Base-by-base conservation (phyloP, 345 rosid genomes). In the Sisymbrium altissimum region DNA sequence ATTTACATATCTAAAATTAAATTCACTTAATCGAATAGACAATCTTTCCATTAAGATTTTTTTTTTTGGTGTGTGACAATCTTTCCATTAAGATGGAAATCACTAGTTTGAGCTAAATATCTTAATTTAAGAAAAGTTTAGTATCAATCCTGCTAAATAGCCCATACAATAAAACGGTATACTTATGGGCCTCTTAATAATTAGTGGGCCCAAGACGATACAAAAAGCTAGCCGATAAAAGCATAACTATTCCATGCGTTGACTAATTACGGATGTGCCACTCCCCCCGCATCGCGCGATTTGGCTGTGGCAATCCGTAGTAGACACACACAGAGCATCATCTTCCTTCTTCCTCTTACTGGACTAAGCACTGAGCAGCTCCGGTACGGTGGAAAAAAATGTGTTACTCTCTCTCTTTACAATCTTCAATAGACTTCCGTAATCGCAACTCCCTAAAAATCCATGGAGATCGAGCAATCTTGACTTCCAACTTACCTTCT, bases 391-490 rank as follows among this genome's bases (percentile, higher is more conserved):
- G 63, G 30, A 64, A 71, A 77, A 64, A 71, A 77, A 77, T 71
- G 80, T 71, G 57, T 23, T n/a, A 33, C 68, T 64, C 80, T 50
- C 72, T 77, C 35, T 65, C 77, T 41, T 15, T 57, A 23, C 68
- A 71, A 32, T 50, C 72, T 33, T 65, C 80, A 12, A 32, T 65
- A 9, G 25, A 48, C 44, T 71, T 57, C 43, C 48, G 0, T 9
- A 60, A 58, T 4, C 72, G 62, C 0, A 19, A 36, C 25, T 1
- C 68, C 9, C 35, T 15, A 1, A 59, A 36, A 52, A 0, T 68
- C 61, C 66, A 61, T 67, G 60, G 35, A 55, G 49, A 68, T 73
- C 78, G 74, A 73, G 3, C 70, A 14, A 27, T 8, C 29, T 60
- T 29, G 25, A 44, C 21, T 68, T 62, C 74, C 15, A 61, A 40